Conservation (phyloP, 805 yeast genomes). For the Wickerhamiella alocasiicola region DNA sequence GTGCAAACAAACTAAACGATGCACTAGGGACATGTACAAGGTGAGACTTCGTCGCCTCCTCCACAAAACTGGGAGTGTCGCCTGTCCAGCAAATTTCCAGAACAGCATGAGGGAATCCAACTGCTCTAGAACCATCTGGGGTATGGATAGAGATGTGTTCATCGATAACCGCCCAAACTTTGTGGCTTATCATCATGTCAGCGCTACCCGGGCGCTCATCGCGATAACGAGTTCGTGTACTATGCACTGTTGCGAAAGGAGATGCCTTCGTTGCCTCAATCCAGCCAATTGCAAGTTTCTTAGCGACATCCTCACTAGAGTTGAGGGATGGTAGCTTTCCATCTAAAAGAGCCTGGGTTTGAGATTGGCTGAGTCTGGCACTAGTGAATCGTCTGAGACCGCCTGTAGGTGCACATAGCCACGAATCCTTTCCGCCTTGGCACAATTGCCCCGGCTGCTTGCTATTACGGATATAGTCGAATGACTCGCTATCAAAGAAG, state of each 20-base stretch:
- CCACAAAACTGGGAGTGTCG: constrained; percentile 29
- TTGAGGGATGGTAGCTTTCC: background rate
- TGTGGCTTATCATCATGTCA: background rate
- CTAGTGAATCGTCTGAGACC: constrained; percentile 27
- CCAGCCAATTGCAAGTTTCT: constrained; percentile 29
- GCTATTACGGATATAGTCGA: constrained; percentile 27
- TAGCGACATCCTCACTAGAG: constrained; percentile 15
- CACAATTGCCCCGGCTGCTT: constrained; percentile 31
- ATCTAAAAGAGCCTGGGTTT: background rate
- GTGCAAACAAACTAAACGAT: constrained; percentile 28
- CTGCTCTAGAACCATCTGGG: constrained; percentile 5
- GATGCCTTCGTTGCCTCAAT: constrained; percentile 12
- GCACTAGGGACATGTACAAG: constrained; percentile 36
- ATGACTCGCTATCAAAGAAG: constrained; percentile 29
- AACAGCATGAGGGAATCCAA: constrained; percentile 37
- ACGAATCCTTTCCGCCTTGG: constrained; percentile 9
- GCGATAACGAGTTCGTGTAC: constrained; percentile 9
- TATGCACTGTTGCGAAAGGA: constrained; percentile 3
- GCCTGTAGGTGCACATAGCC: constrained; percentile 29
- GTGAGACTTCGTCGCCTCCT: constrained; percentile 35
- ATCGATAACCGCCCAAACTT: constrained; percentile 31
- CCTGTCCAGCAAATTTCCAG: constrained; percentile 38
- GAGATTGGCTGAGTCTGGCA: background rate
- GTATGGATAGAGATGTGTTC: constrained; percentile 15
- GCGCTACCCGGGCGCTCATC: background rate